These are phyloP conservation scores for Batkoa obscura DNA, from an alignment of 371 early-diverging fungal species.

Conservation along the genomic window DNA sequence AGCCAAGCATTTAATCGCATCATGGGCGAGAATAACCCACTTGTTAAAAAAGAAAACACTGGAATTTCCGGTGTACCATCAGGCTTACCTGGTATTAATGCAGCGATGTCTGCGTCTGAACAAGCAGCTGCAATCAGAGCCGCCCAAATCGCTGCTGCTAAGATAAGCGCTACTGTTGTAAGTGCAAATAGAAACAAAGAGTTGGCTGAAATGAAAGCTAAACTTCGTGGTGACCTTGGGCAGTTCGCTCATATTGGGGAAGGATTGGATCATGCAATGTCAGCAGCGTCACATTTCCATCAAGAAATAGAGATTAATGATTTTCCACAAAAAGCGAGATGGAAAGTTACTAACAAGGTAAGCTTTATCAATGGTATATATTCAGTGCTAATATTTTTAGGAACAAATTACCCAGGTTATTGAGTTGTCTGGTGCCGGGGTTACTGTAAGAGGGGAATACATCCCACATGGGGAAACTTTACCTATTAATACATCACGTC, in stretches of 20 bases:
- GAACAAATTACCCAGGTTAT: conserved; percentile 80
- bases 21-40: conserved; percentile 21
- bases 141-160: conserved; percentile 26
- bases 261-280: background rate
- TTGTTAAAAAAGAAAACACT: conserved; percentile 12
- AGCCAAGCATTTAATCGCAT: conserved; percentile 3
- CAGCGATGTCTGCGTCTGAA: background rate
- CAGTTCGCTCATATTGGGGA: conserved; percentile 11
- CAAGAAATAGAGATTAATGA: conserved; percentile 94
- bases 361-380: conserved; percentile 5
- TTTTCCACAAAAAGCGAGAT: conserved; percentile 86
- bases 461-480: conserved; percentile 68
- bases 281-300: conserved; percentile 20
- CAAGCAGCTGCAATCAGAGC: conserved; percentile 11
- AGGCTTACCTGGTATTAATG: background rate
- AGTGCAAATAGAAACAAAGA: conserved; percentile 16
- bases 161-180: conserved; percentile 20
- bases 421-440: conserved; percentile 80
- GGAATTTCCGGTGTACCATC: background rate
- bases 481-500: conserved; percentile 41
- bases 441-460: conserved; percentile 82
- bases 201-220: conserved; percentile 16
- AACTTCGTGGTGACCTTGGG: conserved; percentile 10
- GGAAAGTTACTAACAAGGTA: conserved; percentile 87
- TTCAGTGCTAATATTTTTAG: conserved; percentile 11